Evolutionary conservation across 345 rosid genomes (phyloP).

Genomic region (Mangifera indica): DNA sequence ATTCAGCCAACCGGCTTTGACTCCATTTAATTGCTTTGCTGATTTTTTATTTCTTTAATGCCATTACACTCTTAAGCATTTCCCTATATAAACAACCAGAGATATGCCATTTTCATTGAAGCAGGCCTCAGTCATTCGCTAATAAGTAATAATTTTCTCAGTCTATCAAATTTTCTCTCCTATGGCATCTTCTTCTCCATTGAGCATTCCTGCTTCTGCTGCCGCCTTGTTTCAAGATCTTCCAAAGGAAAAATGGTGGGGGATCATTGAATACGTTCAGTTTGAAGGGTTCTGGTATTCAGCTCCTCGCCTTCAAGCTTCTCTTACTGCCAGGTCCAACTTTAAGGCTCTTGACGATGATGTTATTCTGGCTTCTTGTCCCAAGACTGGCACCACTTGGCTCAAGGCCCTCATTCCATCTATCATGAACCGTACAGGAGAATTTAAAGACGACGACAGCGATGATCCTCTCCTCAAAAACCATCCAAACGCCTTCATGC

Average conservation of each 20-base stretch:
- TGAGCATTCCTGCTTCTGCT: neutral
- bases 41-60: too few species aligned
- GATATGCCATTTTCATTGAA: neutral
- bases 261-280: neutral
- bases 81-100: neutral
- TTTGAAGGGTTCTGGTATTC: constrained; percentile 18
- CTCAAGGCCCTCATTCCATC: constrained; percentile 15
- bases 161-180: neutral
- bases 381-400: constrained; percentile 21
- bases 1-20: too few species aligned
- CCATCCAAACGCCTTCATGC: constrained; percentile 14
- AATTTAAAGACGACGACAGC: neutral
- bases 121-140: too few species aligned
- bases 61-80: neutral
- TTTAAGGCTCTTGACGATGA: neutral
- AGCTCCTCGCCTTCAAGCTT: neutral
- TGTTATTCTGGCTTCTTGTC: constrained; percentile 7
- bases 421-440: constrained; percentile 1
- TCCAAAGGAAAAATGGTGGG: constrained; percentile 3
- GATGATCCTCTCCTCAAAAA: neutral
- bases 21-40: too few species aligned
- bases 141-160: too few species aligned
- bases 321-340: neutral
- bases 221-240: neutral
- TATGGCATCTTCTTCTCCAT: neutral